Percentiles rank a stretch among this genome's conserved stretches.
These are phyloP conservation scores for Nakaseomyces nivariensis DNA, from an alignment of 1,139 yeast species.

Conservation along the genomic window DNA sequence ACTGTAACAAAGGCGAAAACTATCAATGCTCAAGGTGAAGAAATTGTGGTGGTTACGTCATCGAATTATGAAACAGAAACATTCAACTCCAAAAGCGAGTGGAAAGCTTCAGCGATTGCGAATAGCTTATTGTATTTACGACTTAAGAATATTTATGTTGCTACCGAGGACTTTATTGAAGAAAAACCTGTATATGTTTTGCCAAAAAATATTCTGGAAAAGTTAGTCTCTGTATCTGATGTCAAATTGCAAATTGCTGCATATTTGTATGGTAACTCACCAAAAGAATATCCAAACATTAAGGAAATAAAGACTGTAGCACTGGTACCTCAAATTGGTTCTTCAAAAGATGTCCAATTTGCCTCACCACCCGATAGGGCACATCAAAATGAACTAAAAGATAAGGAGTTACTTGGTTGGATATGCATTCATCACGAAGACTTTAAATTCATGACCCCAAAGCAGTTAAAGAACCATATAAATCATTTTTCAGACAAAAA, in stretches of 20 bases:
- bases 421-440: constrained; percentile 71
- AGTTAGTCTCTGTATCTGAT: constrained; percentile 75
- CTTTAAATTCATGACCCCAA: constrained; percentile 49
- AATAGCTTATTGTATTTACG: constrained; percentile 65
- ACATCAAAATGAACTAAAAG: constrained; percentile 31
- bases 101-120: constrained; percentile 85
- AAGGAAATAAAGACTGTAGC: constrained; percentile 72
- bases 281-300: constrained; percentile 56
- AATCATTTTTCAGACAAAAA: constrained; percentile 31
- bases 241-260: constrained; percentile 78
- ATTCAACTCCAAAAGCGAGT: constrained; percentile 77
- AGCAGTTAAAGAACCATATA: constrained; percentile 59
- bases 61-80: constrained; percentile 78
- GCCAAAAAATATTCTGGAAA: constrained; percentile 72
- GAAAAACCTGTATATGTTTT: constrained; percentile 57
- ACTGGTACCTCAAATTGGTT: constrained; percentile 84
- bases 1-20: constrained; percentile 81
- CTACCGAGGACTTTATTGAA: constrained; percentile 48
- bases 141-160: constrained; percentile 65
- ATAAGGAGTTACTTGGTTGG: constrained; percentile 65
- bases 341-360: constrained; percentile 53
- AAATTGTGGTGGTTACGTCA: constrained; percentile 87
- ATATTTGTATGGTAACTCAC: constrained; percentile 65
- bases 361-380: constrained; percentile 41
- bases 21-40: constrained; percentile 91